Evolutionary conservation across 1,284 basidiomycete genomes (phyloP).

Genomic region (Cutaneotrichosporon arboriforme): DNA sequence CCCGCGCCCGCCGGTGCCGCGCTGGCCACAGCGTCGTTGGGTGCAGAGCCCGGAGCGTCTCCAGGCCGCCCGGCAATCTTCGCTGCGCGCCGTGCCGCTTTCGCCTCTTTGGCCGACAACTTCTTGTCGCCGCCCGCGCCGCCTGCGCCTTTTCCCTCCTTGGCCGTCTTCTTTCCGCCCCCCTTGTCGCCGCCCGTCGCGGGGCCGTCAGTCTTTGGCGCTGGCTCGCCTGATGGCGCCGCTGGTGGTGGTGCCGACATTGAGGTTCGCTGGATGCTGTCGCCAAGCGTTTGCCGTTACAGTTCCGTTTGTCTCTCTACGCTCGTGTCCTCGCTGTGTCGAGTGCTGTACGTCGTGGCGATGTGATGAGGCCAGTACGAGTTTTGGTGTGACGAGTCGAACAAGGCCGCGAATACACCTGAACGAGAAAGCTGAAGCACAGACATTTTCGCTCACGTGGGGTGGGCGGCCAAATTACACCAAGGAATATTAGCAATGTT

Average conservation of each 20-base stretch:
- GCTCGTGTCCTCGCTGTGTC: too few relatives aligned
- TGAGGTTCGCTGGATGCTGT: too few relatives aligned
- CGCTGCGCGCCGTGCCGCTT: constrained; percentile 47
- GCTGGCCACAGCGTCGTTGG: constrained; percentile 3
- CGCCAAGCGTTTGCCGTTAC: too few relatives aligned
- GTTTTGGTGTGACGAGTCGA: too few relatives aligned
- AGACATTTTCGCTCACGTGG: too few relatives aligned
- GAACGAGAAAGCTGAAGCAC: background rate
- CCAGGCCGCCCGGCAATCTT: constrained; percentile 33
- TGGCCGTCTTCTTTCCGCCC: background rate
- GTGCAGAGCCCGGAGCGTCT: background rate
- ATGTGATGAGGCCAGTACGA: too few relatives aligned
- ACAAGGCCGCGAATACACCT: too few relatives aligned
- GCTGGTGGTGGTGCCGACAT: constrained; percentile 6
- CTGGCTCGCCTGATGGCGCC: background rate
- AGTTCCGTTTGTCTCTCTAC: too few relatives aligned
- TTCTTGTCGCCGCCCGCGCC: constrained; percentile 13
- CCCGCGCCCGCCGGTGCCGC: background rate
- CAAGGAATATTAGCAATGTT: too few relatives aligned
- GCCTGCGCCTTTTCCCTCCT: background rate
- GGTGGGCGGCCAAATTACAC: too few relatives aligned
- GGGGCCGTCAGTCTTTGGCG: background rate
- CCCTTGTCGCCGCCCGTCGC: constrained; percentile 6
- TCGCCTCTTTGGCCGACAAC: constrained; percentile 43
- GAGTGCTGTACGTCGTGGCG: too few relatives aligned